phyloP scores from a whole-genome alignment of 495 filamentous ascomycete genomes.

The Delitschia confertaspora region DNA sequence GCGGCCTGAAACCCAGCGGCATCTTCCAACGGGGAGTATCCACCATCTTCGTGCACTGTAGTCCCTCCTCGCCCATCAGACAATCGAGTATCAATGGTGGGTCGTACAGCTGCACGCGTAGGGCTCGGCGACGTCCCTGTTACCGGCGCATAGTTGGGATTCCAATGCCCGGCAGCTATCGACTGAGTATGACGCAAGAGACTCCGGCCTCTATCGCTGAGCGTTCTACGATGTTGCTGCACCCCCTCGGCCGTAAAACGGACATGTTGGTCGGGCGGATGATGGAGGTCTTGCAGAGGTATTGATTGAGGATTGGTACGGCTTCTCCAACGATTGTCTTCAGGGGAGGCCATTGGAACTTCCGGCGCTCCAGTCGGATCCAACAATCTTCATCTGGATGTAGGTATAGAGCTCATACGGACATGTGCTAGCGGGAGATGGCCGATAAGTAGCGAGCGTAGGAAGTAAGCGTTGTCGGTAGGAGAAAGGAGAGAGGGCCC shows the following conservation, averaged over 20 bases:
- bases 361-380: constrained; percentile 11
- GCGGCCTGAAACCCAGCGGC: constrained; percentile 49
- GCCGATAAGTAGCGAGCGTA: constrained; percentile 13
- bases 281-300: constrained; percentile 72
- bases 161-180: constrained; percentile 22
- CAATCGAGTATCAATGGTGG: constrained; percentile 14
- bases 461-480: too few relatives aligned
- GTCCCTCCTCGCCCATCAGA: constrained; percentile 23
- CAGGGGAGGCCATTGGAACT: constrained; percentile 52
- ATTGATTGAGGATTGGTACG: constrained; percentile 58
- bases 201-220: constrained; percentile 34
- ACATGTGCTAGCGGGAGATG: constrained; percentile 2
- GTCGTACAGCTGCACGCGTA: constrained; percentile 18
- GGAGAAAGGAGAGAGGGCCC: too few relatives aligned
- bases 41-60: constrained; percentile 37
- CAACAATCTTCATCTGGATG: constrained; percentile 23
- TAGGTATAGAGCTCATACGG: constrained; percentile 15
- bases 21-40: constrained; percentile 41
- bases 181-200: constrained; percentile 26
- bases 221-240: constrained; percentile 32
- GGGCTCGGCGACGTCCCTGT: constrained; percentile 46
- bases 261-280: constrained; percentile 43
- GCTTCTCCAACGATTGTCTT: constrained; percentile 42
- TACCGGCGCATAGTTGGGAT: constrained; percentile 43
- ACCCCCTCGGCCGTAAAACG: constrained; percentile 26